Evolutionary conservation across 176 grass and related monocot species (phyloP), one percentile per base, ranked within the genome.

Genomic region (Chloris gayana): DNA sequence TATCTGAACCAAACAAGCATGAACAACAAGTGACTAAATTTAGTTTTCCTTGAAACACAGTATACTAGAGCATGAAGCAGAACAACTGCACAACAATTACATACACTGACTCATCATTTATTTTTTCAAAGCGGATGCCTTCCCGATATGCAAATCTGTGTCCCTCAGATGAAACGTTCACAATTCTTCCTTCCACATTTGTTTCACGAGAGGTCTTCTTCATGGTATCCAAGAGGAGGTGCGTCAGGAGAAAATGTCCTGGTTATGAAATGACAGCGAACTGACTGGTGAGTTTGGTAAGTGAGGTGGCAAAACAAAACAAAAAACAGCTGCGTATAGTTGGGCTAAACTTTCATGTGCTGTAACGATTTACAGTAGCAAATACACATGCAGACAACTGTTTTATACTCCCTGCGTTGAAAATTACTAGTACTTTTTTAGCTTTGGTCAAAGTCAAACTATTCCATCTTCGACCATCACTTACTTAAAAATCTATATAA

Each of bases 161-260:
- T 30, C 84, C 95, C 77, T 91, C 84, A 61, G 95, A 95, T 83
- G 92, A 98, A 51, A 98, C 92, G 2, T 87, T 95, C 62, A 93
- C 86, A 75, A 98, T 98, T 80, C 90, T 95, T 84, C 92, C 95
- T 89, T 98, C 90, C 14, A 87, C 44, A 47, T 89, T 88, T 65
- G 88, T 91, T 82, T 89, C 86, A 61, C 0, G 75, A 49, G 90
- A 83, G 21, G 95, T 89, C 56, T 87, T 95, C 82, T 98, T 95
- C 92, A 98, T 93, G 41, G 74, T 95, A 39, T 95, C 95, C 84
- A 93, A 70, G 29, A 98, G 81, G 86, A 98, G 95, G 64, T 98
- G 24, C 17, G 92, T 98, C 74, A 98, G 64, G 62, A 98, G 95
- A 85, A 98, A 98, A 89, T 98, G 92, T 13, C 95, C 92, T 98